These are phyloP conservation scores for Phaeosphaeria sp. DNA, from an alignment of 2,329 filamentous ascomycete species.

Conservation along the genomic window DNA sequence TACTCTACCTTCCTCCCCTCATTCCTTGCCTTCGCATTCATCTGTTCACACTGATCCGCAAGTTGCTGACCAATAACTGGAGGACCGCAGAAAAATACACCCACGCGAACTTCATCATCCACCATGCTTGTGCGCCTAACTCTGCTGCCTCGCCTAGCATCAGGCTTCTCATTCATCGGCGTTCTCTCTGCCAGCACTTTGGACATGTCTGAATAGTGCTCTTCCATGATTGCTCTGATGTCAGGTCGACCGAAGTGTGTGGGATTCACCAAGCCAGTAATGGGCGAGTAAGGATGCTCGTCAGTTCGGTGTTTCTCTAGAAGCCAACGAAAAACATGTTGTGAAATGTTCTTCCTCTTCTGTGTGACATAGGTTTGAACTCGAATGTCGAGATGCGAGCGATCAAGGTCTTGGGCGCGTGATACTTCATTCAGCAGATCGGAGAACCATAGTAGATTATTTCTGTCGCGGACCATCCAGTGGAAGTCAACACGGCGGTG, in stretches of 20 bases:
- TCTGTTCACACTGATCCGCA: conserved; percentile 59
- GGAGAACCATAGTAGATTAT: conserved; percentile 64
- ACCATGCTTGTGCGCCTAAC: conserved; percentile 3
- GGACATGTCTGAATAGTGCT: conserved; percentile 62
- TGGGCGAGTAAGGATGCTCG: conserved; percentile 58
- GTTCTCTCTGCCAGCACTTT: conserved; percentile 33
- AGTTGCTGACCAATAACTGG: conserved; percentile 62
- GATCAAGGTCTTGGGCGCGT: conserved; percentile 45
- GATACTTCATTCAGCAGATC: conserved; percentile 59
- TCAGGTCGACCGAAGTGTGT: conserved; percentile 64
- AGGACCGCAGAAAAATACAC: conserved; percentile 64
- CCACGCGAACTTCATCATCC: conserved; percentile 54
- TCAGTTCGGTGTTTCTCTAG: conserved; percentile 63
- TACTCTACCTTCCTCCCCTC: conserved; percentile 62
- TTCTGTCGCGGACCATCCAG: conserved; percentile 65
- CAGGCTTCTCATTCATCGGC: conserved; percentile 25
- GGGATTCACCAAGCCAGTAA: conserved; percentile 61
- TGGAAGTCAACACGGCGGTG: conserved; percentile 65
- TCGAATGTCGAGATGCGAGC: conserved; percentile 57
- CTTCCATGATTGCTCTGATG: conserved; percentile 59
- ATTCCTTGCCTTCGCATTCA: conserved; percentile 59
- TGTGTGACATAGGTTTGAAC: conserved; percentile 65
- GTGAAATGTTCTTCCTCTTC: conserved; percentile 60
- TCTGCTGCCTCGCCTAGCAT: conserved; percentile 14
- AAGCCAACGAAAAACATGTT: conserved; percentile 63